These are phyloP conservation scores for Capsicum pubescens DNA, from an alignment of 257 asterid genomes.

Conservation along the genomic window DNA sequence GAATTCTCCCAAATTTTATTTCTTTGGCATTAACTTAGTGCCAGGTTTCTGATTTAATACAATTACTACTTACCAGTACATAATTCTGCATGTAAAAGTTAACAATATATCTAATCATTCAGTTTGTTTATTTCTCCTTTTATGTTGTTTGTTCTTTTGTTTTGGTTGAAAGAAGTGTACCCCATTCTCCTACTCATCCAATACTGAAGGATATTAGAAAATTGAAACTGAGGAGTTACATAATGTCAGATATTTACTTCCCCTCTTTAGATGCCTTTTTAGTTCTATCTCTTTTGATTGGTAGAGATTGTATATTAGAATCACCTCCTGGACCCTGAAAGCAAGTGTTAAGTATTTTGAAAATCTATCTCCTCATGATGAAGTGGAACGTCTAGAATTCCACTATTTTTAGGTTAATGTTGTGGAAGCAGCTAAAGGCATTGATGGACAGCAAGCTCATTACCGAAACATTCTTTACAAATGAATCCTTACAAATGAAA, in stretches of 20 bases:
- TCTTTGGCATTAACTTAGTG: not conserved
- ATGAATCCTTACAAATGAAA: not conserved
- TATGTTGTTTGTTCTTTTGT: not conserved
- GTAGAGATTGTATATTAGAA: not conserved
- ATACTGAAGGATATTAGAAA: conserved; percentile 4
- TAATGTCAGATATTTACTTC: not conserved
- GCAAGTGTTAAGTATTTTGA: not conserved
- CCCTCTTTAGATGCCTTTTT: not conserved
- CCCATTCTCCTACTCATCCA: not conserved
- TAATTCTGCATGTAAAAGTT: not conserved
- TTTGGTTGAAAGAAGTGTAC: not conserved
- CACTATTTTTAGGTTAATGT: conserved; percentile 9
- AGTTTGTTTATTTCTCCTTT: conserved; percentile 21
- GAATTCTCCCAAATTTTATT: not conserved
- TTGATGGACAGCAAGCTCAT: not conserved
- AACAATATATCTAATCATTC: not conserved
- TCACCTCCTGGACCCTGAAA: not conserved
- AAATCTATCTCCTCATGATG: not conserved
- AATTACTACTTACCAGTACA: not conserved
- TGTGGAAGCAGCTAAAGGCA: not conserved
- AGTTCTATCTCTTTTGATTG: not conserved
- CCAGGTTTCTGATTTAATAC: not conserved
- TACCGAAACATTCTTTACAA: not conserved
- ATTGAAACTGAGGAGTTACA: conserved; percentile 1
- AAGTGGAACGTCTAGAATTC: conserved; percentile 12